Base-by-base conservation (phyloP, 176 grass and related monocot genomes). In the Secale cereale region DNA sequence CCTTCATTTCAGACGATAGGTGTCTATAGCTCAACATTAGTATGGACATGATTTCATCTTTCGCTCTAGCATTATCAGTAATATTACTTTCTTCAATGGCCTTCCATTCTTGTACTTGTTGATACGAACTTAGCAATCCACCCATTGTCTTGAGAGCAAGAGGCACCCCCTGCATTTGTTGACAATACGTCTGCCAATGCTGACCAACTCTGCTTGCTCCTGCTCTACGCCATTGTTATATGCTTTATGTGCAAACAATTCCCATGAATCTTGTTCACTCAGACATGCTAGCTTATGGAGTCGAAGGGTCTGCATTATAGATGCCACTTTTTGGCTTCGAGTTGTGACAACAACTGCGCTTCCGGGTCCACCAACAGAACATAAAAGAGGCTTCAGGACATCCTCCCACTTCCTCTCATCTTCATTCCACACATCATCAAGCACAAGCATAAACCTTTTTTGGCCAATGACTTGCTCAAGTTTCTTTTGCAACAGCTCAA, bases 341-440 rank as follows among this genome's bases (percentile, higher is more conserved):
- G 25, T 64, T 13, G 88, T 90, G 28, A 85, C 70, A 0, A 90
- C 2, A 10, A 90, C 29, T 1, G 2, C 28, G 20, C 84, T 83
- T 12, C 88, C 84, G 9, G 14, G 2, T 23, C 52, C 84, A 64
- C 64, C 73, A 30, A 79, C 0, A 12, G 65, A 29, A 80, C 14
- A 15, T 40, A 12, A 29, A 0, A 50, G 59, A 2, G 77, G 56
- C 82, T 41, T 83, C 2, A 94, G 19, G 0, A 30, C 10, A 0
- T 87, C 46, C 33, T 62, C n/a, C 92, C 88, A 94, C 19, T 57
- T 76, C 0, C 56, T 0, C 0, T 7, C 6, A 0, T 78, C 35
- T 10, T 90, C 85, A 25, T 76, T 85, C 91, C 88, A 93, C 0
- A 88, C 88, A 79, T 93, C 88, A 35, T 93, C 91, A 1, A 90